These are phyloP conservation scores for Yamadazyma diospyri DNA, from an alignment of 1,139 yeast species.

Conservation along the genomic window DNA sequence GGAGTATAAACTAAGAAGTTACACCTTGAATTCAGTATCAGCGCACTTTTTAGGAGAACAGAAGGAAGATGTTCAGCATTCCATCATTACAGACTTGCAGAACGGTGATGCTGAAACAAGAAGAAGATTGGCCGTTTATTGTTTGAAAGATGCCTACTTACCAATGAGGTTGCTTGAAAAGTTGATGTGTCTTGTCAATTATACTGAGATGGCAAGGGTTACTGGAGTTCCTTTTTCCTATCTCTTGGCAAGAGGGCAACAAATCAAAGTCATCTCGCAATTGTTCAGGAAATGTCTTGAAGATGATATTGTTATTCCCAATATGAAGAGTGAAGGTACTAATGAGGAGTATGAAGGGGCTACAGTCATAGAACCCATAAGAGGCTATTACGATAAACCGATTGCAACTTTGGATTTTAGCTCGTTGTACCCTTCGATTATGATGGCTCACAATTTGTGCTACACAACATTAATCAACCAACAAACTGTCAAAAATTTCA, in stretches of 20 bases:
- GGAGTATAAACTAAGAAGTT: constrained; percentile 91
- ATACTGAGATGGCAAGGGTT: constrained; percentile 99
- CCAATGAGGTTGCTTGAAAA: constrained; percentile 87
- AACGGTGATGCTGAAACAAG: constrained; percentile 91
- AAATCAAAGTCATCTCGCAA: constrained; percentile 94
- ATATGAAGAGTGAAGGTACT: constrained; percentile 76
- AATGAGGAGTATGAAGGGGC: constrained; percentile 98
- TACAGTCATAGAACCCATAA: constrained; percentile 91
- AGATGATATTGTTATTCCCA: constrained; percentile 85
- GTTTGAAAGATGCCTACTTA: constrained; percentile 92
- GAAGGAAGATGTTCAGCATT: constrained; percentile 96
- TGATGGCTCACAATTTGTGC: constrained; percentile 99
- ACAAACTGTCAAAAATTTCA: constrained; percentile 63
- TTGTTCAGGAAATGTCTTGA: constrained; percentile 86
- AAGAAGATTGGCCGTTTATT: constrained; percentile 92
- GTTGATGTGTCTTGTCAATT: constrained; percentile 92
- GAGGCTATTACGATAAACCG: constrained; percentile 96
- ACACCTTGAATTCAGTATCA: constrained; percentile 91
- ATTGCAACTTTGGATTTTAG: constrained; percentile 98
- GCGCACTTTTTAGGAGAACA: constrained; percentile 94
- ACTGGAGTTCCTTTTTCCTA: constrained; percentile 98
- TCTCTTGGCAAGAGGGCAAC: constrained; percentile 89
- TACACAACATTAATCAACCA: constrained; percentile 82
- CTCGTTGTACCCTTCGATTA: constrained; percentile 94
- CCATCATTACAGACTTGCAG: constrained; percentile 91